Evolutionary conservation across 164 flowering plant genomes (phyloP).

Genomic region (Tinospora cordifolia): DNA sequence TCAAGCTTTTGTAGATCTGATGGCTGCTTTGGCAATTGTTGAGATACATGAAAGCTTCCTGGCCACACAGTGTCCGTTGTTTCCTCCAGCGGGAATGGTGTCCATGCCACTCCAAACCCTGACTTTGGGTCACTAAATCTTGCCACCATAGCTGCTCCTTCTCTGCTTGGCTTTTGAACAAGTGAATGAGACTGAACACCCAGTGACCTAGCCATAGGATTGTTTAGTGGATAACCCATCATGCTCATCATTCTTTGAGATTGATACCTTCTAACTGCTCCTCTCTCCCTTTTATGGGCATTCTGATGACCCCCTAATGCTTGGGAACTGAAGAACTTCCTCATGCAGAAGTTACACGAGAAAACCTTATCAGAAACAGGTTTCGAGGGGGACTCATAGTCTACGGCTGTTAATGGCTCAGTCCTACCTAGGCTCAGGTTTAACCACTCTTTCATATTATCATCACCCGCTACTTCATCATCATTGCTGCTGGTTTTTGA

Average conservation of each 20-base stretch:
- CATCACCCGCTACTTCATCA: slow-evolving; percentile 14
- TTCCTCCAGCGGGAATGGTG: slow-evolving; percentile 31
- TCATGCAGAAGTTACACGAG: slow-evolving; percentile 59
- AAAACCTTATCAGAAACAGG: slow-evolving; percentile 33
- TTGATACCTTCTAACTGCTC: slow-evolving; percentile 35
- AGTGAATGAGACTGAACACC: slow-evolving; percentile 60
- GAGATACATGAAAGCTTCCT: slow-evolving; percentile 55
- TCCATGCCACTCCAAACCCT: slow-evolving; percentile 28
- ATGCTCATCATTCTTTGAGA: slow-evolving; percentile 30
- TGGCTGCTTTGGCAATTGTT: slow-evolving; percentile 25
- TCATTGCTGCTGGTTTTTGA: slow-evolving; percentile 9
- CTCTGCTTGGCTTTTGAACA: slow-evolving; percentile 43
- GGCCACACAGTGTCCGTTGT: slow-evolving; percentile 51
- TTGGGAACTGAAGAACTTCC: slow-evolving; percentile 56
- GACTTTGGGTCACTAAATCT: slow-evolving; percentile 29
- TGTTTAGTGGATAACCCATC: slow-evolving; percentile 21
- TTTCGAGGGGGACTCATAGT: slow-evolving; percentile 20
- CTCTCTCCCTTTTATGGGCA: slow-evolving; percentile 58
- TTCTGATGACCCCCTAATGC: slow-evolving; percentile 61
- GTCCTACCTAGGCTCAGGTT: slow-evolving; percentile 33
- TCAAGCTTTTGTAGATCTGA: slow-evolving; percentile 35
- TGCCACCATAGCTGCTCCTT: slow-evolving; percentile 28
- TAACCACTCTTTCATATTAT: slow-evolving; percentile 33
- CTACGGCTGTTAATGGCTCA: slow-evolving; percentile 18
- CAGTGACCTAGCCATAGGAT: slow-evolving; percentile 38